A percentile compares a stretch with the other conserved stretches of the same genome.
Evolutionary conservation across 106 monocot genomes (phyloP).

Genomic region (Dactylorhiza incarnata): DNA sequence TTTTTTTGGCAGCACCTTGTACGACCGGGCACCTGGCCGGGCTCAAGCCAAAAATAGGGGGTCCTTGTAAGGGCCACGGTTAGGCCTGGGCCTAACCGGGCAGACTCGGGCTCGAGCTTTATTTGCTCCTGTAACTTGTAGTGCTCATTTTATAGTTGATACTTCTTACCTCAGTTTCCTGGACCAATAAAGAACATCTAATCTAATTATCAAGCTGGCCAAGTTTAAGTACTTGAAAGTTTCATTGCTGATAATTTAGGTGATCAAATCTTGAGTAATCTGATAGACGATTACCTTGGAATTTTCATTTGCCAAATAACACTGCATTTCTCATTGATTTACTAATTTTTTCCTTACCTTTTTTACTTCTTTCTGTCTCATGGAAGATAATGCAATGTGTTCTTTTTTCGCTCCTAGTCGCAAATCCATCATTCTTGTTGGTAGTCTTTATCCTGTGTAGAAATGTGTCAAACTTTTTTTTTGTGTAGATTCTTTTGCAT

Average conservation of each 20-base stretch:
- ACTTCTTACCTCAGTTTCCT: not conserved
- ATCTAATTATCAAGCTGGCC: not conserved
- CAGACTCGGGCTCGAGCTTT: too few species aligned
- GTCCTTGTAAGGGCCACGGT: too few species aligned
- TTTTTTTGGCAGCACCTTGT: too few species aligned
- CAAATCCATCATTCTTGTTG: not conserved
- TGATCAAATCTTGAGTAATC: not conserved
- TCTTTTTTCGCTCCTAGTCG: not conserved
- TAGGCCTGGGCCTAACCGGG: too few species aligned
- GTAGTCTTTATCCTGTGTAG: not conserved
- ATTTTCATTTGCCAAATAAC: not conserved
- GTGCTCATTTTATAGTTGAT: not conserved
- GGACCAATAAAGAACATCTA: not conserved
- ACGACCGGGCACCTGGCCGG: too few species aligned
- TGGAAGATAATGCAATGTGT: not conserved
- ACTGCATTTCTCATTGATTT: not conserved
- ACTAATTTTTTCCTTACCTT: not conserved
- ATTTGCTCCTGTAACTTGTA: not conserved
- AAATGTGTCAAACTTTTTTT: not conserved
- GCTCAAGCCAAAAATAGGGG: too few species aligned
- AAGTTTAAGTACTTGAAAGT: not conserved
- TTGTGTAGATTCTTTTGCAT: constrained; percentile 82
- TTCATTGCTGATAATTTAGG: not conserved
- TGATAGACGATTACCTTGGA: not conserved
- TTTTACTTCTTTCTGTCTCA: not conserved